phyloP scores from a whole-genome alignment of 805 yeast species.

The Torulaspora gathmanii region DNA sequence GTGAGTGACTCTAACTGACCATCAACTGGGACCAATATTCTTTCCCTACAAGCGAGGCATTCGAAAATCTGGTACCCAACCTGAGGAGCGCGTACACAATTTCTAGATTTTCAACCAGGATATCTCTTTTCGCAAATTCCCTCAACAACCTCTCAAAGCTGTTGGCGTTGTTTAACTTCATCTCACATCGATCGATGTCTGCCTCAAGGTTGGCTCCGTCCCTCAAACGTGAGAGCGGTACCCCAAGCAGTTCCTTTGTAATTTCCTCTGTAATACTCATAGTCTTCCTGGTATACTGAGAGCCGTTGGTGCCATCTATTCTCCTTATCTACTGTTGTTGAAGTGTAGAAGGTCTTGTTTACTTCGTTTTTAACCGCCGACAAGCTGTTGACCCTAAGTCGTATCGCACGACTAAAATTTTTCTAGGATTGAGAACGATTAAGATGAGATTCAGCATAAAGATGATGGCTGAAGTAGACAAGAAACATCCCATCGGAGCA shows the following conservation, averaged over 20 bases:
- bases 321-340: background rate
- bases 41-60: slow-evolving; percentile 8
- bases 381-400: background rate
- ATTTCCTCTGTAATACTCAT: slow-evolving; percentile 3
- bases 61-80: slow-evolving; percentile 6
- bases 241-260: slow-evolving; percentile 2
- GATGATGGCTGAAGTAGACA: background rate
- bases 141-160: slow-evolving; percentile 4
- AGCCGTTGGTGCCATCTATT: background rate
- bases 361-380: slow-evolving; percentile 13
- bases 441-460: background rate
- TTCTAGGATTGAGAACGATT: background rate
- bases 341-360: background rate
- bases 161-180: slow-evolving; percentile 3
- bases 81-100: slow-evolving; percentile 4
- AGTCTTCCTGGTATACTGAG: background rate
- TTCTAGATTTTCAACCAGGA: slow-evolving; percentile 1
- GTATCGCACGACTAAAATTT: slow-evolving; percentile 2
- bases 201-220: background rate
- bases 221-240: background rate
- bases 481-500: background rate
- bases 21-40: slow-evolving; percentile 10
- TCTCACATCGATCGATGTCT: background rate
- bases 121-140: background rate
- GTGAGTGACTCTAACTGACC: slow-evolving; percentile 13